These are phyloP conservation scores for Pseudopediastrum boryanum DNA, from an alignment of 139 green algal species.

Conservation along the genomic window DNA sequence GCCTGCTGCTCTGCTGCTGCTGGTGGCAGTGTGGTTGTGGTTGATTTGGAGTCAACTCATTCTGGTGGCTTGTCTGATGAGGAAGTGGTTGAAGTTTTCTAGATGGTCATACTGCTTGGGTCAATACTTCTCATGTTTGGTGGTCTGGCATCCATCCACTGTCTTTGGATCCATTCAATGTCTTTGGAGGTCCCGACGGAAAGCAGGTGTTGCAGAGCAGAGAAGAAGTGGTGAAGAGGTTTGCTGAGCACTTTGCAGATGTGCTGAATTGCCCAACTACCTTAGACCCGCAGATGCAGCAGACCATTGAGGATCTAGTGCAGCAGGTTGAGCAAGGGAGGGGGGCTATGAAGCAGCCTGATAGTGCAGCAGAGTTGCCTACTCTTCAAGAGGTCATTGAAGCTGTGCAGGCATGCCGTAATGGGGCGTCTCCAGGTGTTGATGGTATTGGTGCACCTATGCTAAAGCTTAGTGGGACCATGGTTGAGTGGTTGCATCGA, in stretches of 20 bases:
- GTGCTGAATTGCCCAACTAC: slow-evolving; percentile 62
- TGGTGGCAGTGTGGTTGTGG: background rate
- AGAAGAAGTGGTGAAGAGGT: slow-evolving; percentile 79
- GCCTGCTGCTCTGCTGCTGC: slow-evolving; percentile 13
- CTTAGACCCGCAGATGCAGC: slow-evolving; percentile 57
- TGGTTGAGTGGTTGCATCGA: too few relatives aligned
- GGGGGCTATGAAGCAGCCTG: slow-evolving; percentile 88
- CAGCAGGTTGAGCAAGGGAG: slow-evolving; percentile 63
- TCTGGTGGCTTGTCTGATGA: slow-evolving; percentile 80
- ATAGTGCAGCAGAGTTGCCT: slow-evolving; percentile 72
- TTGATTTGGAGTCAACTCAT: background rate
- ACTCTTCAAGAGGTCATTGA: too few relatives aligned
- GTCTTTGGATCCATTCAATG: too few relatives aligned
- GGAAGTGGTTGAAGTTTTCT: slow-evolving; percentile 67
- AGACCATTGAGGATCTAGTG: slow-evolving; percentile 62
- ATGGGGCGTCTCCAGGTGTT: too few relatives aligned
- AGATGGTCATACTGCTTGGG: slow-evolving; percentile 63
- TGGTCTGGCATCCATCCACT: too few relatives aligned
- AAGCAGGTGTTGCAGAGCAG: slow-evolving; percentile 60
- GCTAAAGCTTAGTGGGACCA: too few relatives aligned
- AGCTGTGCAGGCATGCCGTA: too few relatives aligned
- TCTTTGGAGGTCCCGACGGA: too few relatives aligned
- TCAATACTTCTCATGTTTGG: too few relatives aligned
- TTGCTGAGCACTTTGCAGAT: slow-evolving; percentile 65
- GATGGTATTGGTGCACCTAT: too few relatives aligned